These are phyloP conservation scores for Amphichorda felina DNA, from an alignment of 2,329 filamentous ascomycete species.

Conservation along the genomic window DNA sequence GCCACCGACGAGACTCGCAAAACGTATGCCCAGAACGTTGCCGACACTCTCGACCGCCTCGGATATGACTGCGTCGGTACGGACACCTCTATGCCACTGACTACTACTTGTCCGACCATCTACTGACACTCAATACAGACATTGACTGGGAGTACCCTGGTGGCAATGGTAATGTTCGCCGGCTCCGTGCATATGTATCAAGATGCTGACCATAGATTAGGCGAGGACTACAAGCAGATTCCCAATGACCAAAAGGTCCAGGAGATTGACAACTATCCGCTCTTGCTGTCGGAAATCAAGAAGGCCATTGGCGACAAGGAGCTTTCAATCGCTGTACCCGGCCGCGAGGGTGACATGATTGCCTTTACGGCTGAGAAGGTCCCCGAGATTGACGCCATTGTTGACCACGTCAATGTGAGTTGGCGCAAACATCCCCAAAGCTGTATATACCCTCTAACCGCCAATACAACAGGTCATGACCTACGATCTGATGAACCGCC, in stretches of 20 bases:
- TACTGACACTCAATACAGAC: too few relatives aligned
- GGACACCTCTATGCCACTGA: neutral
- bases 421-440: too few relatives aligned
- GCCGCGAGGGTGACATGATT: constrained; percentile 51
- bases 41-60: constrained; percentile 35
- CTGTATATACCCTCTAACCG: neutral
- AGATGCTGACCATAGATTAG: too few relatives aligned
- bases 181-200: neutral
- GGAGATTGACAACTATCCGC: constrained; percentile 51
- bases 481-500: constrained; percentile 63
- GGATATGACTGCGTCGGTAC: constrained; percentile 51
- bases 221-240: constrained; percentile 52
- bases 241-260: constrained; percentile 46
- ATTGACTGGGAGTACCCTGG: constrained; percentile 55
- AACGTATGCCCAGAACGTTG: constrained; percentile 46
- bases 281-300: constrained; percentile 47
- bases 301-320: constrained; percentile 45
- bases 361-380: constrained; percentile 47
- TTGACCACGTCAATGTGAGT: constrained; percentile 51
- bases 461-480: constrained; percentile 41
- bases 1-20: constrained; percentile 32
- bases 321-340: constrained; percentile 57
- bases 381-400: constrained; percentile 42
- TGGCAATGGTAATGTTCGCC: constrained; percentile 47
- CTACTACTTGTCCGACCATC: too few relatives aligned